Conservation (phyloP, 1,284 basidiomycete species). For the Athelia psychrophila region DNA sequence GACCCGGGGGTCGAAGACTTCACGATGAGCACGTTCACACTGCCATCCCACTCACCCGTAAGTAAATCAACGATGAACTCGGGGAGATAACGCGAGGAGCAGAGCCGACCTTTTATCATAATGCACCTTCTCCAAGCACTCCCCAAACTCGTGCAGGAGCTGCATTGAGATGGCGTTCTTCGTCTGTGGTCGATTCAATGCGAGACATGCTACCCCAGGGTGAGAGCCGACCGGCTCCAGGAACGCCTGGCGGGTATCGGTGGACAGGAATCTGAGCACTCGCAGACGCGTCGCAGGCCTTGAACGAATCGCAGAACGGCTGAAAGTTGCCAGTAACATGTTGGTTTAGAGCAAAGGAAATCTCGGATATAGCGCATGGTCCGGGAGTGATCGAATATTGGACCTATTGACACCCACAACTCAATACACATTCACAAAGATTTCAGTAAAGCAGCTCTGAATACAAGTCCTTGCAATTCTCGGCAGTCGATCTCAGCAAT, state of each 20-base stretch:
- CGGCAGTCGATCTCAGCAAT: no score
- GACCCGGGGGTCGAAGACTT: constrained; percentile 72
- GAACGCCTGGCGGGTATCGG: constrained; percentile 47
- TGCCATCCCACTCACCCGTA: constrained; percentile 26
- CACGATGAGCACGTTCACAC: constrained; percentile 76
- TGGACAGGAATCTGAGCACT: neutral
- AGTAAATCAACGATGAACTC: constrained; percentile 1
- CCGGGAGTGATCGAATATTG: no score
- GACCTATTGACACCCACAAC: no score
- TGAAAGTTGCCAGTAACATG: no score
- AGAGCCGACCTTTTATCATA: constrained; percentile 63
- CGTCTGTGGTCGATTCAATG: constrained; percentile 78
- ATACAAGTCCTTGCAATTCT: no score
- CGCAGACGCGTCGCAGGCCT: no score
- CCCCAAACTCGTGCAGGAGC: constrained; percentile 74
- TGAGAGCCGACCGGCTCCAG: constrained; percentile 42
- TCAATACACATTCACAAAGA: no score
- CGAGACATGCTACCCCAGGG: constrained; percentile 36
- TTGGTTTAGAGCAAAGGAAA: no score
- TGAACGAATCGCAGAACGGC: no score
- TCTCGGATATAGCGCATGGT: no score
- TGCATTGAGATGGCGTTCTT: constrained; percentile 87
- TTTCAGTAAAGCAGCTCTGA: no score
- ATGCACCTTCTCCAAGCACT: constrained; percentile 66
- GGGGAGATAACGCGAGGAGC: neutral